phyloP scores from a whole-genome alignment of 2,329 filamentous ascomycete genomes.

The Calonectria multiphialidica region DNA sequence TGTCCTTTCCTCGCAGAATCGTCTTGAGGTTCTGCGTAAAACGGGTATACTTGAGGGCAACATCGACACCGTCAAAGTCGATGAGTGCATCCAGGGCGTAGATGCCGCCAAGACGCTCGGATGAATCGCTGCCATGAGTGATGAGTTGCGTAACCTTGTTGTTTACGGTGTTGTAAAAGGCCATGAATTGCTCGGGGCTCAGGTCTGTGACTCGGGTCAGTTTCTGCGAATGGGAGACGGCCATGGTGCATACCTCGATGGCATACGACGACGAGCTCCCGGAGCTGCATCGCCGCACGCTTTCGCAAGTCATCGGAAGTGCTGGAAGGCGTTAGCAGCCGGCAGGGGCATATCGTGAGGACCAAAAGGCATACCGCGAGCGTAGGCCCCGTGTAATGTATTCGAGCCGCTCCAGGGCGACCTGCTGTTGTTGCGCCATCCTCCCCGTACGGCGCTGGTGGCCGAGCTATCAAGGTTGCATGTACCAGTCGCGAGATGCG shows the following conservation, averaged over 20 bases:
- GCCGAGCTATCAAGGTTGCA: constrained; percentile 42
- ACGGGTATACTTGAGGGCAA: constrained; percentile 91
- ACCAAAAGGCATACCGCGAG: constrained; percentile 59
- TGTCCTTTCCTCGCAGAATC: constrained; percentile 91
- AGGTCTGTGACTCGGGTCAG: constrained; percentile 68
- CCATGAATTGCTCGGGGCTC: constrained; percentile 79
- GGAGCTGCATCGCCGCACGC: constrained; percentile 65
- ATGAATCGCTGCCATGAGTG: constrained; percentile 85
- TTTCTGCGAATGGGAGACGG: background rate
- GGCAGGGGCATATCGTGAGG: background rate
- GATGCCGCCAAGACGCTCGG: constrained; percentile 91
- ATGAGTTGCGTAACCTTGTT: constrained; percentile 75
- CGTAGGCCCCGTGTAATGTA: constrained; percentile 66
- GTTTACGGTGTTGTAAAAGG: constrained; percentile 69
- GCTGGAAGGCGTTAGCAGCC: constrained; percentile 42
- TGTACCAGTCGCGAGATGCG: constrained; percentile 37
- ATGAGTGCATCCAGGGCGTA: constrained; percentile 93
- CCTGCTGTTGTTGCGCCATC: constrained; percentile 61
- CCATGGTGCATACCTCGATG: constrained; percentile 62
- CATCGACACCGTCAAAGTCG: constrained; percentile 96
- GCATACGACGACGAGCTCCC: constrained; percentile 66
- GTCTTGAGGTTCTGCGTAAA: constrained; percentile 92
- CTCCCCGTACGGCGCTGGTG: constrained; percentile 43
- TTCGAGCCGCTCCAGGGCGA: constrained; percentile 68
- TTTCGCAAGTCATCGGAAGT: constrained; percentile 63